A percentile compares a stretch with the other conserved stretches of the same genome.
Evolutionary conservation across 345 rosid genomes (phyloP).

Genomic region (Bruguiera gymnorhiza): DNA sequence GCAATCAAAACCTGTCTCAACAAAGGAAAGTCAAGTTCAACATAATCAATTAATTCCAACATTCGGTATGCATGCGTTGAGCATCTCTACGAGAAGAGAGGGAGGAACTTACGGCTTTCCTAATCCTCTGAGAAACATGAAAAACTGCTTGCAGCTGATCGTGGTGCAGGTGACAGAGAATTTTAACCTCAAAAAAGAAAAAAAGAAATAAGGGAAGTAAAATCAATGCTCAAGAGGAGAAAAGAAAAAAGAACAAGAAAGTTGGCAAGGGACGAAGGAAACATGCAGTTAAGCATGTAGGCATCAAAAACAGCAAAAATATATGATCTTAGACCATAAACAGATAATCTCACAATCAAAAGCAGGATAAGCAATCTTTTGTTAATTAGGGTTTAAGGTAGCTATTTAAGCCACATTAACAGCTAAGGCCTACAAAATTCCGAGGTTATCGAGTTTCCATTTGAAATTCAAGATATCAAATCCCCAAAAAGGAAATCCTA

Average conservation of each 20-base stretch:
- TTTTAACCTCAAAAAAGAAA: constrained; percentile 57
- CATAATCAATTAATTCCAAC: neutral
- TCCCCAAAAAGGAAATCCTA: neutral
- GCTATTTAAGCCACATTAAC: no score
- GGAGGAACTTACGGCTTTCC: constrained; percentile 66
- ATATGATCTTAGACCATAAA: no score
- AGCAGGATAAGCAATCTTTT: no score
- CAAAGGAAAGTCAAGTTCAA: constrained; percentile 1
- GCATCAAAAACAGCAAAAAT: no score
- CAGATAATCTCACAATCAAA: no score
- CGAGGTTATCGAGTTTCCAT: neutral
- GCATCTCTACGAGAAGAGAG: neutral
- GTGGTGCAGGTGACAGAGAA: constrained; percentile 89
- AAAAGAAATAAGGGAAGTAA: neutral
- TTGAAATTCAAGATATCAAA: neutral
- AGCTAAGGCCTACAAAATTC: no score
- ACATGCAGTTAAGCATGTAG: neutral
- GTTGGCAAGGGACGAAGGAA: neutral
- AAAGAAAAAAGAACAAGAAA: neutral
- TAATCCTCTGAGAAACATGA: constrained; percentile 77
- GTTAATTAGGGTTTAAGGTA: no score
- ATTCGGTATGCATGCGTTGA: neutral
- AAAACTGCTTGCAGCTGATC: constrained; percentile 87
- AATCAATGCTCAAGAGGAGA: constrained; percentile 12
- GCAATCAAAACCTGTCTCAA: constrained; percentile 66